Percentiles rank a stretch among this genome's conserved stretches.
These are phyloP conservation scores for Penicillium sp. DNA, from an alignment of 2,329 filamentous ascomycete genomes.

Conservation along the genomic window DNA sequence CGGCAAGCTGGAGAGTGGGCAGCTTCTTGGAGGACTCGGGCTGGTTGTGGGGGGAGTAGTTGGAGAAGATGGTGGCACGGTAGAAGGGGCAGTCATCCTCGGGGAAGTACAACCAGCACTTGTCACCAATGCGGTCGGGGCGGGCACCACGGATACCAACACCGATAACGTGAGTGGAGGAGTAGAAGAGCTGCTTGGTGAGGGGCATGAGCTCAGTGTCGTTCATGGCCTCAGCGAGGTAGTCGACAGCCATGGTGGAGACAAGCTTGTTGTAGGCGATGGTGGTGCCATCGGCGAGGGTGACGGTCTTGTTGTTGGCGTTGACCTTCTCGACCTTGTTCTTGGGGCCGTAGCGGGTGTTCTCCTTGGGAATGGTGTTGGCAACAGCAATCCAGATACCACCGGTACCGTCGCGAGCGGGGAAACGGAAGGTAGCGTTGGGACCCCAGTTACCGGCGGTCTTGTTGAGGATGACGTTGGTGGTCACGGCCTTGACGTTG, in stretches of 20 bases:
- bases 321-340: constrained; percentile 85
- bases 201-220: constrained; percentile 80
- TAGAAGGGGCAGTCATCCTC: constrained; percentile 99
- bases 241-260: constrained; percentile 94
- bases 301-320: constrained; percentile 79
- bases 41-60: constrained; percentile 99
- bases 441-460: constrained; percentile 96
- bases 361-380: constrained; percentile 87
- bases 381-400: constrained; percentile 99
- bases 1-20: constrained; percentile 78
- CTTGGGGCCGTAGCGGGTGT: constrained; percentile 84
- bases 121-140: constrained; percentile 95
- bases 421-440: constrained; percentile 98
- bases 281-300: constrained; percentile 79
- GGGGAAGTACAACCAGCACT: constrained; percentile 99
- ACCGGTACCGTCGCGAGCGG: constrained; percentile 90
- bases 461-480: constrained; percentile 95
- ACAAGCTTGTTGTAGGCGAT: constrained; percentile 90
- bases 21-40: constrained; percentile 78
- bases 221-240: constrained; percentile 81
- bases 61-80: constrained; percentile 99
- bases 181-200: constrained; percentile 93
- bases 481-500: constrained; percentile 88
- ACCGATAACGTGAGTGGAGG: constrained; percentile 94
- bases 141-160: constrained; percentile 89